These are phyloP conservation scores for Lasiosphaeris hirsuta DNA, from an alignment of 495 filamentous ascomycete species.

Conservation along the genomic window DNA sequence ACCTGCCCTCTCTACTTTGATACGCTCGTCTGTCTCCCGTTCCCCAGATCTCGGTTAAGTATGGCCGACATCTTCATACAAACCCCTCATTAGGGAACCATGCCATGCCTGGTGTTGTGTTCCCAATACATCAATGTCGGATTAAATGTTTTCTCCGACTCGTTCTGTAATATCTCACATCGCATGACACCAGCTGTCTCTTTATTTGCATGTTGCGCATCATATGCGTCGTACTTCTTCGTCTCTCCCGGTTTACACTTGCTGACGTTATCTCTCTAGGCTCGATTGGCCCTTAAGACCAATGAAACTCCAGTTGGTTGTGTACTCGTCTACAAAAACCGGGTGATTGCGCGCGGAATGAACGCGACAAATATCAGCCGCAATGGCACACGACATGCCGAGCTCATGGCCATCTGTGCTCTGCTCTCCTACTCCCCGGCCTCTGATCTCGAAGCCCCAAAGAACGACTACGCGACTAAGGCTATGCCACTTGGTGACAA, in stretches of 20 bases:
- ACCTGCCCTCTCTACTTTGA: too few relatives aligned
- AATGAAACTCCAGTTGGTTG: slow-evolving; percentile 96
- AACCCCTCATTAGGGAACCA: slow-evolving; percentile 5
- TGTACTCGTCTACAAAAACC: slow-evolving; percentile 72
- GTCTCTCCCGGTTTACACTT: too few relatives aligned
- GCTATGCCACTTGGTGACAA: slow-evolving; percentile 20
- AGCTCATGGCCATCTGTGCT: slow-evolving; percentile 79
- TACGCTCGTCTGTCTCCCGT: too few relatives aligned
- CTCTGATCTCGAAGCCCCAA: slow-evolving; percentile 16
- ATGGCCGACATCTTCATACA: too few relatives aligned
- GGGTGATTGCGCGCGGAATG: slow-evolving; percentile 82
- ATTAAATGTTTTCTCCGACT: neutral
- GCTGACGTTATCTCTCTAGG: slow-evolving; percentile 43
- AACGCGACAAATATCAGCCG: slow-evolving; percentile 90
- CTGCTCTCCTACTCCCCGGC: slow-evolving; percentile 35
- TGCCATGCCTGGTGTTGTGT: slow-evolving; percentile 4
- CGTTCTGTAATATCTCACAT: neutral
- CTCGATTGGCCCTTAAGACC: slow-evolving; percentile 69
- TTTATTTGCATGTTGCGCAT: too few relatives aligned
- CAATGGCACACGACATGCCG: slow-evolving; percentile 89
- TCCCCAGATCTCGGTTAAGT: too few relatives aligned
- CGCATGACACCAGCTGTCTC: neutral
- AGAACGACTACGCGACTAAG: neutral
- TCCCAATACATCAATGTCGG: slow-evolving; percentile 1
- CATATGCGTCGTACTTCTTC: too few relatives aligned